These are phyloP conservation scores for Trichoderma asperelloides DNA, from an alignment of 495 filamentous ascomycete genomes.

Conservation along the genomic window DNA sequence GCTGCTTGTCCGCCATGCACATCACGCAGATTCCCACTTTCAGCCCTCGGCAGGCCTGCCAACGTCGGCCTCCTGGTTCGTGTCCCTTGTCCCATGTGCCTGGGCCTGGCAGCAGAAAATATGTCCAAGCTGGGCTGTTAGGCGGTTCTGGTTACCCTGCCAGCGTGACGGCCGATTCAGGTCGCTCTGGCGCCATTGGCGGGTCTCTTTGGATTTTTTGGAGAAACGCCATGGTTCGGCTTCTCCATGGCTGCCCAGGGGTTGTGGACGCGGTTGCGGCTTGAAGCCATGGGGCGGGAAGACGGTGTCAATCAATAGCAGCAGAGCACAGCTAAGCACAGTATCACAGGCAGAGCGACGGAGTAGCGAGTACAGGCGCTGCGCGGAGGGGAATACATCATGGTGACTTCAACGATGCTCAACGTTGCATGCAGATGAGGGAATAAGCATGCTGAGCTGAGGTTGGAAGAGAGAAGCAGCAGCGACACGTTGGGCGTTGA, in stretches of 20 bases:
- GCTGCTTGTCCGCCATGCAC: background rate
- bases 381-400: background rate
- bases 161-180: background rate
- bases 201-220: background rate
- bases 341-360: too few species aligned
- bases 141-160: background rate
- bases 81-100: background rate
- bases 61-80: background rate
- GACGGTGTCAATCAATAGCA: too few species aligned
- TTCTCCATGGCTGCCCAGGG: background rate
- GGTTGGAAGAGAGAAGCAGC: background rate
- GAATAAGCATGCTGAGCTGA: background rate
- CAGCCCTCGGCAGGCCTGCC: background rate
- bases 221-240: background rate
- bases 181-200: background rate
- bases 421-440: background rate
- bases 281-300: background rate
- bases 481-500: background rate
- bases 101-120: too few species aligned
- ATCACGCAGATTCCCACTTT: background rate
- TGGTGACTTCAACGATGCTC: background rate
- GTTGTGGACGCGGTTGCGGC: background rate
- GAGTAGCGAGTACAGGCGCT: background rate
- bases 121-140: background rate
- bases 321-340: too few species aligned